Evolutionary conservation across 164 flowering plant genomes (phyloP).

Genomic region (Warburgia ugandensis): DNA sequence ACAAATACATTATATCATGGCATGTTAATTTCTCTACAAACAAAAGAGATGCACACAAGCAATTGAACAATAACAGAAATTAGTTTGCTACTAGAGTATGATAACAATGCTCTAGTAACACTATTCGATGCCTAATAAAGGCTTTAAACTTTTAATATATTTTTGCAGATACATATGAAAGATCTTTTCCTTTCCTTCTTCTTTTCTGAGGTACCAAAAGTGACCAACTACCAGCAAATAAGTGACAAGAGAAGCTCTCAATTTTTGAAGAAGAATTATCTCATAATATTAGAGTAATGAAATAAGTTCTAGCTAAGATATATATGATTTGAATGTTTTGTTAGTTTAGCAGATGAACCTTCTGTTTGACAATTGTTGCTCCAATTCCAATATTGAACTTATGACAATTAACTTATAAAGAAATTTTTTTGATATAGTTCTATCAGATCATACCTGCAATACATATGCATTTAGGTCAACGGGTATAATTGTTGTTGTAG

Average conservation of each 20-base stretch:
- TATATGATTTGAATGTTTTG: no score
- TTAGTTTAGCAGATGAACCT: no score
- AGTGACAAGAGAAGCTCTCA: no score
- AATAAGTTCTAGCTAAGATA: no score
- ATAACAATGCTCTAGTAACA: background rate
- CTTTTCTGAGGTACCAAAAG: no score
- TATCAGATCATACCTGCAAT: conserved; percentile 44
- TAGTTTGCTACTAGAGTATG: background rate
- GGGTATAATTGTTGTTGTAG: conserved; percentile 76
- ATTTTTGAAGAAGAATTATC: no score
- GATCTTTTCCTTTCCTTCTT: no score
- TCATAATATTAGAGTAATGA: no score
- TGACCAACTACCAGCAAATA: no score
- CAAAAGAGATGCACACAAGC: background rate
- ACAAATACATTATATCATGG: background rate
- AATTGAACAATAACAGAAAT: background rate
- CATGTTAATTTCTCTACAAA: background rate
- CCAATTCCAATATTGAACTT: background rate
- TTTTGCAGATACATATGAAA: no score
- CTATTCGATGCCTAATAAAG: no score
- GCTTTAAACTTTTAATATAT: no score
- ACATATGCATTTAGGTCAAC: conserved; percentile 80
- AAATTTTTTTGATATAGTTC: background rate
- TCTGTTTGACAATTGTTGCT: background rate
- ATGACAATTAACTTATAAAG: background rate